phyloP scores from a whole-genome alignment of 805 yeast genomes.

The Groenewaldozyma salmanticensis region DNA sequence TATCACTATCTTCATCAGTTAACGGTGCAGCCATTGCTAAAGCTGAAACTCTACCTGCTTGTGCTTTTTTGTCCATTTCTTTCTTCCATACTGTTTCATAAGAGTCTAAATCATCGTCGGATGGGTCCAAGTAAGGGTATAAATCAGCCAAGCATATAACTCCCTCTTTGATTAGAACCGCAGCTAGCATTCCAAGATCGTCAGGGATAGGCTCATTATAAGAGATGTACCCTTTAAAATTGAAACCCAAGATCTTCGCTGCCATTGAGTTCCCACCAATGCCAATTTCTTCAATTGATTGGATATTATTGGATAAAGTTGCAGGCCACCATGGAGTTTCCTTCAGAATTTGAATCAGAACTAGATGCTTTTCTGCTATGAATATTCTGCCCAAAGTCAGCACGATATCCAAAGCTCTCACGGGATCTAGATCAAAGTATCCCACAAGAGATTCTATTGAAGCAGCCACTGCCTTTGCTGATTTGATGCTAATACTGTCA shows the following conservation, averaged over 20 bases:
- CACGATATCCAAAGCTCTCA: slow-evolving; percentile 54
- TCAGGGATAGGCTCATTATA: slow-evolving; percentile 29
- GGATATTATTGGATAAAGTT: slow-evolving; percentile 27
- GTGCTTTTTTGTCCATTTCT: slow-evolving; percentile 45
- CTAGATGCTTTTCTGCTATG: slow-evolving; percentile 34
- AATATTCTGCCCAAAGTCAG: slow-evolving; percentile 42
- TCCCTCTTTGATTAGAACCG: slow-evolving; percentile 53
- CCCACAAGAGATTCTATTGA: slow-evolving; percentile 55
- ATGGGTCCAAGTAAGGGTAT: slow-evolving; percentile 48
- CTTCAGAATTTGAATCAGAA: slow-evolving; percentile 42
- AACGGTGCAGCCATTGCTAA: slow-evolving; percentile 84
- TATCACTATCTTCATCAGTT: slow-evolving; percentile 52
- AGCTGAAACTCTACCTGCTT: slow-evolving; percentile 61
- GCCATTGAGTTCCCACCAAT: slow-evolving; percentile 51
- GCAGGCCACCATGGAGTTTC: slow-evolving; percentile 62
- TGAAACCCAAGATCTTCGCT: slow-evolving; percentile 44
- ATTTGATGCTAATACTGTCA: not conserved
- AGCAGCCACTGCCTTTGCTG: slow-evolving; percentile 31
- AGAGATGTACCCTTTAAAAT: slow-evolving; percentile 22
- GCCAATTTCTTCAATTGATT: slow-evolving; percentile 20
- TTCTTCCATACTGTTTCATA: slow-evolving; percentile 38
- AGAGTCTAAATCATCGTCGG: slow-evolving; percentile 35
- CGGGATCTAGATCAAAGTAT: slow-evolving; percentile 65
- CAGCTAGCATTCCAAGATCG: slow-evolving; percentile 37
- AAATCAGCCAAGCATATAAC: slow-evolving; percentile 55